Evolutionary conservation across 2,329 filamentous ascomycete species (phyloP), one percentile per base, ranked within the genome.

Genomic region (Chrysoporthe deuterocubensis): DNA sequence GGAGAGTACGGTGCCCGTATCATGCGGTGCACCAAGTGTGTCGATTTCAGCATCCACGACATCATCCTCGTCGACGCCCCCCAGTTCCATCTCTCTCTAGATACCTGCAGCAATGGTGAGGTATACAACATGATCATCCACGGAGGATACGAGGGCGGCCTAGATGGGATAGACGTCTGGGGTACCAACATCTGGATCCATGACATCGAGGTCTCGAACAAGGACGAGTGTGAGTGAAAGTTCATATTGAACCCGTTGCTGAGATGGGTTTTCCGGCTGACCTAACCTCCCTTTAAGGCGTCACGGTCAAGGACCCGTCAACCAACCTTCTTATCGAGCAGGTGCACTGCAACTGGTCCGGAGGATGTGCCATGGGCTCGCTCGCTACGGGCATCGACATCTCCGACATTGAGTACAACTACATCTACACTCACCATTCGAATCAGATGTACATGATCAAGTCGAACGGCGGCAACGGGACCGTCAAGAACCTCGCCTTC

Each of bases 391-490:
- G 81, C 67, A 84, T 78, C 26, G 79, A 83, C 68, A 84, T 88
- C 73, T 82, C 81, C 50, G 77, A 85, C 68, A 80, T 89, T 68
- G 75, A 78, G 40, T 89, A 88, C 78, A 78, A 79, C 71, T 87
- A 88, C 73, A 74, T 89, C 69, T 89, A 89, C 78, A 88, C 86
- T 42, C 82, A 81, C 77, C 78, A 81, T n/a, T 84, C 83, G 11
- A 89, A 89, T 79, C 85, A 89, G 73, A 88, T 89, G 86, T 83
- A 84, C 76, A 86, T 87, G 85, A 83, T 89, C 79, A 89, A 89
- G 76, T 84, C 82, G 64, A 85, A 87, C 72, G 87, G 87, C 54
- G 87, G 87, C 48, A 80, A 75, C 67, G 87, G 87, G 32, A 81
- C 77, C 2, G 81, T 89, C 4, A 79, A 80, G 54, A 82, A 88